Percentiles rank a stretch among this genome's conserved stretches.
Evolutionary conservation across 257 asterid species (phyloP).

Genomic region (Coffea canephora): DNA sequence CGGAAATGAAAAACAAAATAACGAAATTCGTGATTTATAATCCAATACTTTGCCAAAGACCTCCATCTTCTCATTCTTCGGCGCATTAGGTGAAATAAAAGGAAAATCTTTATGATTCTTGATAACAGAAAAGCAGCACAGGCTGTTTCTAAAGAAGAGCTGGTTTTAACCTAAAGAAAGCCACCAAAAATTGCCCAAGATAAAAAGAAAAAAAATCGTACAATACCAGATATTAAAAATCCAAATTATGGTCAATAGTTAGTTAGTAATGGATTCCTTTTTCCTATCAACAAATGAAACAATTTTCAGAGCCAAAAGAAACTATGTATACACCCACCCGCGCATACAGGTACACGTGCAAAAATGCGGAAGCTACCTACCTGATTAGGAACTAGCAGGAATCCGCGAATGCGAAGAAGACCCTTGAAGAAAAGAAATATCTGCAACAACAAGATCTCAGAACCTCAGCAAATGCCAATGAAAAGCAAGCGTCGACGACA

Average conservation of each 20-base stretch:
- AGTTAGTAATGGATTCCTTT: background rate
- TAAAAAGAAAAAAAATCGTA: background rate
- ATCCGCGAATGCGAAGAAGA: background rate
- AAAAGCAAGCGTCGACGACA: background rate
- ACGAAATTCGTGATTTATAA: background rate
- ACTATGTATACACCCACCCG: background rate
- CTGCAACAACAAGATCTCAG: slow-evolving; percentile 6
- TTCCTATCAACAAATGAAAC: background rate
- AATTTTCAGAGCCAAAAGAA: background rate
- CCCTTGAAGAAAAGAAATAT: background rate
- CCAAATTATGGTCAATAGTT: background rate
- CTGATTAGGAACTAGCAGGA: slow-evolving; percentile 1
- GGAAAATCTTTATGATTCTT: background rate
- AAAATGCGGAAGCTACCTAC: background rate
- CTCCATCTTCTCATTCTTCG: background rate
- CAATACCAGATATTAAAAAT: background rate
- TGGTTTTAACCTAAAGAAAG: background rate
- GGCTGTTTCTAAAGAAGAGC: background rate
- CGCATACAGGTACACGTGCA: background rate
- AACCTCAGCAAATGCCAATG: slow-evolving; percentile 7
- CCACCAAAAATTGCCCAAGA: background rate
- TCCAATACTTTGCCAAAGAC: background rate
- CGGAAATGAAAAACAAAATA: too few species aligned
- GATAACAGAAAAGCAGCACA: background rate
- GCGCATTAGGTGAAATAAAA: background rate